Conservation (phyloP, 2,329 filamentous ascomycete species). For the Penicillium italicum region DNA sequence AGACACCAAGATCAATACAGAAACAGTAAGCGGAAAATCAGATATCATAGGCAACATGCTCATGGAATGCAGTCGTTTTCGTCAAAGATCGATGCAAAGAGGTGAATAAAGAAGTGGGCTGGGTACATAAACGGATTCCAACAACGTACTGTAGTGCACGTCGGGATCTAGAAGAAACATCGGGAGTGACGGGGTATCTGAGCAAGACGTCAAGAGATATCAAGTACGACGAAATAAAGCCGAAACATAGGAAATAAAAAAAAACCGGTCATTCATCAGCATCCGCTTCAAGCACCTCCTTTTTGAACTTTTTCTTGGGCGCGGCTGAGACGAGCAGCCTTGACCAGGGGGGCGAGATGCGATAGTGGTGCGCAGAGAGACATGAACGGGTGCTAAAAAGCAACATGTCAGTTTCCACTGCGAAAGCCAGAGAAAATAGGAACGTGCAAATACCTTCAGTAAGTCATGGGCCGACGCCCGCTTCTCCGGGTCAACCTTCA, state of each 20-base stretch:
- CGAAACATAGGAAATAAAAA: constrained; percentile 14
- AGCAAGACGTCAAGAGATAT: constrained; percentile 32
- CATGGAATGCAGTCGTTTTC: constrained; percentile 8
- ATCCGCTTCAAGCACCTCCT: constrained; percentile 52
- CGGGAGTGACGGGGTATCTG: constrained; percentile 28
- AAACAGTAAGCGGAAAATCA: background rate
- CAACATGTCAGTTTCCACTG: constrained; percentile 17
- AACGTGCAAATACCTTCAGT: constrained; percentile 61
- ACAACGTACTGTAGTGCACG: constrained; percentile 16
- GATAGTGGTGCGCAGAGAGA: constrained; percentile 67
- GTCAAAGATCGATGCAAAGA: constrained; percentile 18
- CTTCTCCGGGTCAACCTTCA: constrained; percentile 97
- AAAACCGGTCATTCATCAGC: constrained; percentile 23
- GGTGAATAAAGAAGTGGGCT: constrained; percentile 10
- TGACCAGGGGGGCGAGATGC: constrained; percentile 80
- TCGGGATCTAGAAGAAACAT: constrained; percentile 25
- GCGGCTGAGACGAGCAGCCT: constrained; percentile 77
- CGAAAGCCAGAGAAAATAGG: background rate
- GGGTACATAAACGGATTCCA: constrained; percentile 15
- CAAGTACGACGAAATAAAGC: constrained; percentile 23
- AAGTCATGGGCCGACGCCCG: constrained; percentile 91
- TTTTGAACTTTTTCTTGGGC: constrained; percentile 79
- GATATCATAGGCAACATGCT: background rate
- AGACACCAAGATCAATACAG: background rate
- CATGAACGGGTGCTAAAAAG: constrained; percentile 71